Percentiles rank a stretch among this genome's conserved stretches.
Conservation (phyloP, 73 alveolate genomes). For the Paramecium pentaurelia region DNA sequence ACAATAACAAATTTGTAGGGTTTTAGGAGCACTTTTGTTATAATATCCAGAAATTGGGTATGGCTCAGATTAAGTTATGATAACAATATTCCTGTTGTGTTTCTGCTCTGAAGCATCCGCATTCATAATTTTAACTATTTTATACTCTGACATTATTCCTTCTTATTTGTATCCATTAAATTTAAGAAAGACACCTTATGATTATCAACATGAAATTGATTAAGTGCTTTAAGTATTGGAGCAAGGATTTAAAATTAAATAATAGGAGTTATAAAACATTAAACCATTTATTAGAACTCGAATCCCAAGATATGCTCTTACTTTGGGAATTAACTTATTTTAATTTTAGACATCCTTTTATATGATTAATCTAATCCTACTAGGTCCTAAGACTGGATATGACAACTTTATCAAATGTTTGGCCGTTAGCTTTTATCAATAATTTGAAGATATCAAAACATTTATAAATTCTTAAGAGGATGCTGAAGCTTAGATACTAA, state of each 20-base stretch:
- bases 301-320: not conserved
- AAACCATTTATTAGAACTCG: not conserved
- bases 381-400: not conserved
- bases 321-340: not conserved
- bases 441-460: not conserved
- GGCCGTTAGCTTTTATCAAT: not conserved
- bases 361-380: not conserved
- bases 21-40: not conserved
- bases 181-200: not conserved
- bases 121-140: not conserved
- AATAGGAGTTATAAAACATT: not conserved
- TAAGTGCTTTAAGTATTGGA: not conserved
- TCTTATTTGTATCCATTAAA: not conserved
- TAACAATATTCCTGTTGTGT: not conserved
- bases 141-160: slow-evolving; percentile 17
- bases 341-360: not conserved
- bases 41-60: slow-evolving; percentile 35
- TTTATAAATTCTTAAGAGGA: not conserved
- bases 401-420: not conserved
- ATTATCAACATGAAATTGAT: not conserved
- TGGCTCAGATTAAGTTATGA: not conserved
- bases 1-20: not conserved
- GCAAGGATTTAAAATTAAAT: not conserved
- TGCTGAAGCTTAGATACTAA: not conserved
- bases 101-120: slow-evolving; percentile 40